Percentiles rank a stretch among this genome's conserved stretches.
These are phyloP conservation scores for Boehmeria nivea DNA, from an alignment of 306 rosid genomes.

Conservation along the genomic window DNA sequence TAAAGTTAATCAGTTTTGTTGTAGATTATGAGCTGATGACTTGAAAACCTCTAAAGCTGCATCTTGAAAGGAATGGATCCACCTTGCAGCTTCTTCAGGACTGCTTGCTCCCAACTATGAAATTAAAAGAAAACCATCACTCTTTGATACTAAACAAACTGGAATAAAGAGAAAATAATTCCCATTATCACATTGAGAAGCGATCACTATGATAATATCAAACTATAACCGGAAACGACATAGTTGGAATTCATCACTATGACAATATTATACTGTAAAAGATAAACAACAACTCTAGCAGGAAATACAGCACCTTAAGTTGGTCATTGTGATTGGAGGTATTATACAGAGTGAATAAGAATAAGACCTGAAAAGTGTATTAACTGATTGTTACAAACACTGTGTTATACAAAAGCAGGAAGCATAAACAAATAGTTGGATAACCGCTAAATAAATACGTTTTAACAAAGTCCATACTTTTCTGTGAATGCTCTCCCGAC, in stretches of 20 bases:
- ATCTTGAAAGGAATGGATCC: slow-evolving; percentile 37
- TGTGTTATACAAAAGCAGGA: not conserved
- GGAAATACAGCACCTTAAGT: slow-evolving; percentile 24
- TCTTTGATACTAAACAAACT: no score
- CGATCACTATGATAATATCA: not conserved
- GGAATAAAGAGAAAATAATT: no score
- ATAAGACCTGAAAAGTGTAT: slow-evolving; percentile 22
- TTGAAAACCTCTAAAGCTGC: slow-evolving; percentile 18
- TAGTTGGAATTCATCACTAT: not conserved
- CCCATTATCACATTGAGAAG: no score
- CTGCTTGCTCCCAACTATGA: slow-evolving; percentile 36
- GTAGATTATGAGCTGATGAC: not conserved
- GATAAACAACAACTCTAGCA: not conserved
- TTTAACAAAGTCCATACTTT: slow-evolving; percentile 16
- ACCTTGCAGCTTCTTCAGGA: slow-evolving; percentile 37
- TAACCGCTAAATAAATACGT: not conserved
- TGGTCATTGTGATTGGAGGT: slow-evolving; percentile 33
- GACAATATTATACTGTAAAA: not conserved
- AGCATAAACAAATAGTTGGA: slow-evolving; percentile 4
- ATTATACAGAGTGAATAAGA: slow-evolving; percentile 29
- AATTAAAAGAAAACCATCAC: no score
- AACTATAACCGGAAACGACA: not conserved
- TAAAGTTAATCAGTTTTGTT: not conserved
- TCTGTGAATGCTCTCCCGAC: slow-evolving; percentile 35
- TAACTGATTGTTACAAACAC: not conserved